Evolutionary conservation across 495 filamentous ascomycete genomes (phyloP).

Genomic region (Evernia prunastri): DNA sequence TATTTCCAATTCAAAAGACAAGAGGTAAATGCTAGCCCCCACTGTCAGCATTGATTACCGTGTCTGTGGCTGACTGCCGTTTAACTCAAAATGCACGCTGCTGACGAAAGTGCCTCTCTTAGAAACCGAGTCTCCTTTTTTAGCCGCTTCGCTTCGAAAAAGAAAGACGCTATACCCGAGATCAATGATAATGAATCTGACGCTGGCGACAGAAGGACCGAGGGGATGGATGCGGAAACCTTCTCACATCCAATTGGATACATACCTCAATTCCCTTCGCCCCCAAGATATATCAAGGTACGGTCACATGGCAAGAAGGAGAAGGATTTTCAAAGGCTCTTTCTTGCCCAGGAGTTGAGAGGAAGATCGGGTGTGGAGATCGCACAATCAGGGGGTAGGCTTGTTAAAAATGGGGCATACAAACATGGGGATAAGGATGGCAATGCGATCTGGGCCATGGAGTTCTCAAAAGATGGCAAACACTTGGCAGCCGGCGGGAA

Average conservation of each 20-base stretch:
- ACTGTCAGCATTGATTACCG: constrained; percentile 13
- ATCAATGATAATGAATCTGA: constrained; percentile 66
- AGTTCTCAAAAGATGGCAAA: constrained; percentile 88
- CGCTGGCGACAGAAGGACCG: constrained; percentile 59
- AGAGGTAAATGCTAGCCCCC: constrained; percentile 50
- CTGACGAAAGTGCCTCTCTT: constrained; percentile 23
- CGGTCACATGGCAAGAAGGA: constrained; percentile 73
- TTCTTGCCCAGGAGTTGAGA: constrained; percentile 82
- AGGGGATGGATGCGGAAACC: constrained; percentile 74
- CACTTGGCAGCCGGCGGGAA: constrained; percentile 86
- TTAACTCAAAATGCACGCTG: background rate
- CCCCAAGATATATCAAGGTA: constrained; percentile 85
- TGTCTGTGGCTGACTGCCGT: constrained; percentile 9
- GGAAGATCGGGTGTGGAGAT: constrained; percentile 37
- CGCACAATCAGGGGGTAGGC: constrained; percentile 31
- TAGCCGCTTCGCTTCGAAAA: constrained; percentile 76
- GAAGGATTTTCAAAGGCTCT: constrained; percentile 77
- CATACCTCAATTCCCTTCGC: constrained; percentile 80
- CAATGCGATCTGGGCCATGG: constrained; percentile 78
- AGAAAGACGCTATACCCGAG: constrained; percentile 52
- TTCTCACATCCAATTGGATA: constrained; percentile 81
- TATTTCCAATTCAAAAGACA: constrained; percentile 46
- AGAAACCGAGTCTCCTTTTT: constrained; percentile 89
- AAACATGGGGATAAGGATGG: constrained; percentile 35
- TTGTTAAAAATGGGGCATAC: constrained; percentile 23